These are phyloP conservation scores for Pseudotulostoma volvatum DNA, from an alignment of 495 filamentous ascomycete genomes.

Conservation along the genomic window DNA sequence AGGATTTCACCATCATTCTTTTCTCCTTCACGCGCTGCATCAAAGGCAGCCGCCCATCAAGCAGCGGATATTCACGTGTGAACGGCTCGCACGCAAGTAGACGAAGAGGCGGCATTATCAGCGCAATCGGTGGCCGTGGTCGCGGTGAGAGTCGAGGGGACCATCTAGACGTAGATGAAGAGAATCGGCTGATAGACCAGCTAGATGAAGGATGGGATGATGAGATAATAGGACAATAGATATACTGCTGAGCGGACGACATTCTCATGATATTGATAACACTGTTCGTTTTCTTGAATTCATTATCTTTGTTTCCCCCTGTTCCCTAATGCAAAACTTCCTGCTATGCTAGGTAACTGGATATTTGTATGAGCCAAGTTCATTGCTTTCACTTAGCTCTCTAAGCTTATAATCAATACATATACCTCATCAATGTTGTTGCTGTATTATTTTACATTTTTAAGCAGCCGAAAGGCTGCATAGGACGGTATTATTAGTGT, in stretches of 20 bases:
- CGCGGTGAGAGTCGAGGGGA: slow-evolving; percentile 20
- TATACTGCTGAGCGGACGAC: neutral
- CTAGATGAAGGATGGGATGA: slow-evolving; percentile 76
- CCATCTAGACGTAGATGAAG: slow-evolving; percentile 49
- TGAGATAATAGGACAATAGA: slow-evolving; percentile 7
- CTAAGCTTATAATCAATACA: too few relatives aligned
- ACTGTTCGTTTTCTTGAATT: neutral
- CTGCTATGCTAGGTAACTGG: too few relatives aligned
- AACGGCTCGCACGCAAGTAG: slow-evolving; percentile 15
- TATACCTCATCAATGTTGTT: neutral
- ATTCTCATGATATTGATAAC: neutral
- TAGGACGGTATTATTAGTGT: neutral
- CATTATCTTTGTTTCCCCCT: too few relatives aligned
- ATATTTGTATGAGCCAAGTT: neutral
- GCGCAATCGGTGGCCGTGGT: slow-evolving; percentile 22
- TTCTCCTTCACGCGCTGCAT: slow-evolving; percentile 56
- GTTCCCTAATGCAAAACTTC: too few relatives aligned
- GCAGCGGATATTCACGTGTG: slow-evolving; percentile 47
- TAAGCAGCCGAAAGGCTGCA: neutral
- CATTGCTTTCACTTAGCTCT: too few relatives aligned
- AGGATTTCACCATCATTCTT: slow-evolving; percentile 73
- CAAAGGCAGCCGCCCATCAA: slow-evolving; percentile 21
- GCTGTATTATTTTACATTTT: neutral
- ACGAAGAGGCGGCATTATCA: slow-evolving; percentile 17
- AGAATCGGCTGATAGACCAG: slow-evolving; percentile 89